A percentile compares a stretch with the other conserved stretches of the same genome.
Conservation (phyloP, 1,284 basidiomycete species). For the Apiotrichum mycotoxinovorans region DNA sequence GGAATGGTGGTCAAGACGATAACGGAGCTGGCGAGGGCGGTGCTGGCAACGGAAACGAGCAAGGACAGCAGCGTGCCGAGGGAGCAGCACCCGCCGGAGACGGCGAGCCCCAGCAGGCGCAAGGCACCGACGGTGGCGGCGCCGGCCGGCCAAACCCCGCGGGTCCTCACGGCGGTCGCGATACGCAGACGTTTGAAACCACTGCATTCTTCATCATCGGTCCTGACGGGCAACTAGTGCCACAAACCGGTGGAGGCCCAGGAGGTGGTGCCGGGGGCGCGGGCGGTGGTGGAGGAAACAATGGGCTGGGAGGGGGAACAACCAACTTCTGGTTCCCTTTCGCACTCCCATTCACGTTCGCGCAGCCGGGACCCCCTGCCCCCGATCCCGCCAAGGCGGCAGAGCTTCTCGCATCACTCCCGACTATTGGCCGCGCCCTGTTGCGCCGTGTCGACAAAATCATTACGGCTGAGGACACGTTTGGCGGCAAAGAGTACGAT, state of each 20-base stretch:
- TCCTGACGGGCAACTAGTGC: slow-evolving; percentile 8
- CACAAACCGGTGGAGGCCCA: background rate
- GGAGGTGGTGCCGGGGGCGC: background rate
- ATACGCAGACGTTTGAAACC: background rate
- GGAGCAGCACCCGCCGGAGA: background rate
- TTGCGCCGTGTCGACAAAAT: slow-evolving; percentile 38
- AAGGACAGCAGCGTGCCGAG: too few relatives aligned
- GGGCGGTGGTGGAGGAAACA: background rate
- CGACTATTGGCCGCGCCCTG: slow-evolving; percentile 28
- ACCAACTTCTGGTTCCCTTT: slow-evolving; percentile 12
- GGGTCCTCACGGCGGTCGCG: background rate
- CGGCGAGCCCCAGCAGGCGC: background rate
- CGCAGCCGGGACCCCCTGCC: background rate
- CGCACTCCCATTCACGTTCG: slow-evolving; percentile 7
- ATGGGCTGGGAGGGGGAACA: background rate
- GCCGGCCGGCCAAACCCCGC: background rate
- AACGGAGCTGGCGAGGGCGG: too few relatives aligned
- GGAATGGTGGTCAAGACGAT: too few relatives aligned
- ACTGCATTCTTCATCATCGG: slow-evolving; percentile 14
- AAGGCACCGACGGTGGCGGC: background rate
- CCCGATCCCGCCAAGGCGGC: slow-evolving; percentile 41
- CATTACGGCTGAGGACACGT: slow-evolving; percentile 33
- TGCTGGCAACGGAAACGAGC: too few relatives aligned
- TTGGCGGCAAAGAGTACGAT: slow-evolving; percentile 22
- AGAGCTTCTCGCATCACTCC: slow-evolving; percentile 40